Evolutionary conservation across 306 rosid species (phyloP).

Genomic region (Corylus americana): DNA sequence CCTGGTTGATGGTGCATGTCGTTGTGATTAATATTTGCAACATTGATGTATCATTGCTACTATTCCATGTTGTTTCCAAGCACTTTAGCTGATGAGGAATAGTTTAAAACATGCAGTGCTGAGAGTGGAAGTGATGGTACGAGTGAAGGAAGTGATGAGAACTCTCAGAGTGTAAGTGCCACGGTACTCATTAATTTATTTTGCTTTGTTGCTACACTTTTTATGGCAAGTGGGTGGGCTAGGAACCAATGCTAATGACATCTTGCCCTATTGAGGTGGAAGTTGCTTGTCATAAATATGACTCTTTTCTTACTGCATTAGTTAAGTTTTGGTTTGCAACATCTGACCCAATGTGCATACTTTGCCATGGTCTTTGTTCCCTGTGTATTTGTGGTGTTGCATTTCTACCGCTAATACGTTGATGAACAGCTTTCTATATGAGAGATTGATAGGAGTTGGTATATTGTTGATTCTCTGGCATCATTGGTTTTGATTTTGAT

Average conservation of each 20-base stretch:
- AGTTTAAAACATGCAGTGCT: slow-evolving; percentile 67
- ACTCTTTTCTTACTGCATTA: slow-evolving; percentile 1
- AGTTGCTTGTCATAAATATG: not conserved
- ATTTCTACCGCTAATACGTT: not conserved
- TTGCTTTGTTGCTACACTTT: slow-evolving; percentile 16
- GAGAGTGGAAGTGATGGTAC: slow-evolving; percentile 93
- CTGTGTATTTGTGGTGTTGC: not conserved
- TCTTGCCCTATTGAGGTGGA: not conserved
- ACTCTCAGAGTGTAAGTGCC: slow-evolving; percentile 88
- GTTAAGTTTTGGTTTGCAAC: not conserved
- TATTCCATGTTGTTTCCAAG: slow-evolving; percentile 17
- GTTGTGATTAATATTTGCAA: slow-evolving; percentile 3
- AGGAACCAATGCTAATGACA: not conserved
- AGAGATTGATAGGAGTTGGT: not conserved
- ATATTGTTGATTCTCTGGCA: not conserved
- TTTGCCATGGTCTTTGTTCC: not conserved
- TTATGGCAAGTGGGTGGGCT: not conserved
- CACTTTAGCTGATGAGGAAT: slow-evolving; percentile 40
- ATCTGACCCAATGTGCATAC: not conserved
- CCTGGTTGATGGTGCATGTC: not conserved
- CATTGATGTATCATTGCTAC: slow-evolving; percentile 22
- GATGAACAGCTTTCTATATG: not conserved
- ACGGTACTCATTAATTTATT: slow-evolving; percentile 12
- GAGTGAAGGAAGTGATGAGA: slow-evolving; percentile 93
- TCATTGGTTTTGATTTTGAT: not conserved